These are phyloP conservation scores for Candida tammaniensis DNA, from an alignment of 805 yeast genomes.

Conservation along the genomic window DNA sequence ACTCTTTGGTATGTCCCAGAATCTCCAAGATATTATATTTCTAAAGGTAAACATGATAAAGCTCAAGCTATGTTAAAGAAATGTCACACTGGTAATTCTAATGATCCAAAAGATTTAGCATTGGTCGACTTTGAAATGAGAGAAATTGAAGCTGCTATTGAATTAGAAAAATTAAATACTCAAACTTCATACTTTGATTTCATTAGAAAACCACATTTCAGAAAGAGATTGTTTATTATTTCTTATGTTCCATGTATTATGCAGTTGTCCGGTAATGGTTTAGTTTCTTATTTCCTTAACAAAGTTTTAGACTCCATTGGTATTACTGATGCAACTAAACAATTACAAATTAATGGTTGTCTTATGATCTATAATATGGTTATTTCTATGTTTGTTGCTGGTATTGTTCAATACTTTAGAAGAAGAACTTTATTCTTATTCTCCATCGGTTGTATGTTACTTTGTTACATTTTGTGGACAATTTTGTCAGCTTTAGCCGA, in stretches of 20 bases:
- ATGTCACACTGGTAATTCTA: slow-evolving; percentile 37
- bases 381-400: slow-evolving; percentile 18
- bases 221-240: slow-evolving; percentile 13
- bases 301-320: slow-evolving; percentile 53
- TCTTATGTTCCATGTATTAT: slow-evolving; percentile 11
- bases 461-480: slow-evolving; percentile 24
- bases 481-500: slow-evolving; percentile 21
- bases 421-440: slow-evolving; percentile 27
- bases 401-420: slow-evolving; percentile 18
- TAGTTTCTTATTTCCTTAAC: slow-evolving; percentile 50
- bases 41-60: slow-evolving; percentile 39
- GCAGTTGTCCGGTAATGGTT: slow-evolving; percentile 46
- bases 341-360: slow-evolving; percentile 50
- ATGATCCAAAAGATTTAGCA: slow-evolving; percentile 12
- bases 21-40: slow-evolving; percentile 45
- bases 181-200: slow-evolving; percentile 13
- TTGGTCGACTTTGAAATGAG: slow-evolving; percentile 14
- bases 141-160: slow-evolving; percentile 14
- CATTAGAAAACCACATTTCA: slow-evolving; percentile 9
- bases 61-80: slow-evolving; percentile 41
- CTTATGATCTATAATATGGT: slow-evolving; percentile 47
- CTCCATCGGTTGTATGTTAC: slow-evolving; percentile 24
- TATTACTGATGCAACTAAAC: slow-evolving; percentile 43
- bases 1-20: slow-evolving; percentile 45
- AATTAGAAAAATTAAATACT: slow-evolving; percentile 13